Evolutionary conservation across 768 basidiomycete genomes (phyloP).

Genomic region (Russula sp.): DNA sequence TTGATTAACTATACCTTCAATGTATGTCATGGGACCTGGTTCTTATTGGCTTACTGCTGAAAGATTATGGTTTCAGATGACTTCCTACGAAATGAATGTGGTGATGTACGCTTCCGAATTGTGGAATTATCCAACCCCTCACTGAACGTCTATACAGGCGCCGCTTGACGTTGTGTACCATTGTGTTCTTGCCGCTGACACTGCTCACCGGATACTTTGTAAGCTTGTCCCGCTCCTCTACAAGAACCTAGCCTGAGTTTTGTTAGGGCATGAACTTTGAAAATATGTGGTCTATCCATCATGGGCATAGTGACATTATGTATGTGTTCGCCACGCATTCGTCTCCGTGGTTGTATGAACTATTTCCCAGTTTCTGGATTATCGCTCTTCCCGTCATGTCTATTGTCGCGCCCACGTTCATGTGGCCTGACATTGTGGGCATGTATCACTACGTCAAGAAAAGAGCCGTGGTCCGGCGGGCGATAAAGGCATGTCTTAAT

Average conservation of each 20-base stretch:
- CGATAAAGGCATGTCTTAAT: conserved; percentile 28
- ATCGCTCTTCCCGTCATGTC: conserved; percentile 55
- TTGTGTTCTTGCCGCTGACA: conserved; percentile 65
- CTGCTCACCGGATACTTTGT: conserved; percentile 68
- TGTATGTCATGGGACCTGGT: conserved; percentile 31
- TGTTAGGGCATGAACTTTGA: conserved; percentile 61
- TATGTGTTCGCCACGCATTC: conserved; percentile 15
- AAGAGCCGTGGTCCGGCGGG: conserved; percentile 28
- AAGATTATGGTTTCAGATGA: conserved; percentile 38
- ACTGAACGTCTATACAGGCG: conserved; percentile 35
- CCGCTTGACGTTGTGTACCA: conserved; percentile 57
- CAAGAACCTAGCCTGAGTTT: not conserved
- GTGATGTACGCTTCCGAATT: conserved; percentile 45
- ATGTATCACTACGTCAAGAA: conserved; percentile 43
- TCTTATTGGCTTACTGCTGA: not conserved
- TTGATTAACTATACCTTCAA: conserved; percentile 71
- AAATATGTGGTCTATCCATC: conserved; percentile 41
- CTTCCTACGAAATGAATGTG: conserved; percentile 69
- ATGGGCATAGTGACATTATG: conserved; percentile 26
- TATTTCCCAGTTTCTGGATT: conserved; percentile 50
- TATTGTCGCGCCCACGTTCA: conserved; percentile 45
- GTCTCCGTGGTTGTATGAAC: not conserved
- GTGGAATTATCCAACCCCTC: not conserved
- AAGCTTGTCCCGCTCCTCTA: conserved; percentile 24
- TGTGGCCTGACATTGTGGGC: conserved; percentile 42